Conservation (phyloP, 441 rosid genomes). For the Adansonia rubrostipa region DNA sequence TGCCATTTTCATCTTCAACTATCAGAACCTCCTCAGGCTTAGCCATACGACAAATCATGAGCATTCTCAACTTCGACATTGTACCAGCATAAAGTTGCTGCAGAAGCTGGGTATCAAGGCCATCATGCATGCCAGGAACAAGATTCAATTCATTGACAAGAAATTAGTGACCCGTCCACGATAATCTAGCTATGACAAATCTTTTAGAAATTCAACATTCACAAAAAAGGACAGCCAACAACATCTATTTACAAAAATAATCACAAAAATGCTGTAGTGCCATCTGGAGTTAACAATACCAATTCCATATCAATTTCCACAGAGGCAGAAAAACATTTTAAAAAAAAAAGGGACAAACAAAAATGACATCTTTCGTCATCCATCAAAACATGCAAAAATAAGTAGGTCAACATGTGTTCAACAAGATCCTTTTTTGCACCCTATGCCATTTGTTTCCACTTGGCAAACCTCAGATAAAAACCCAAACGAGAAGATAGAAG, state of each 20-base stretch:
- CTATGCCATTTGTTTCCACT: background rate
- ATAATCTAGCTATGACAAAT: background rate
- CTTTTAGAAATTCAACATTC: conserved; percentile 16
- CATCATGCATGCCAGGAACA: conserved; percentile 80
- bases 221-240: background rate
- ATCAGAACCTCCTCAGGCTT: conserved; percentile 99
- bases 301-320: background rate
- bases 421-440: background rate
- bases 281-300: background rate
- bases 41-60: conserved; percentile 99
- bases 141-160: conserved; percentile 30
- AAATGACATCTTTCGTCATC: background rate
- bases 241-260: background rate
- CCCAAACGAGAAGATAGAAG: background rate
- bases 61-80: conserved; percentile 91
- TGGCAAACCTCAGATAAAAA: background rate
- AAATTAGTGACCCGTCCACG: conserved; percentile 27
- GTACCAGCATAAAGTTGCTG: conserved; percentile 86
- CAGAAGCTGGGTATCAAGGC: conserved; percentile 74
- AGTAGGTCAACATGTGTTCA: background rate
- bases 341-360: background rate
- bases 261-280: background rate
- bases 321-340: background rate
- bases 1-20: conserved; percentile 99
- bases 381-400: background rate